Evolutionary conservation across 1,139 yeast genomes (phyloP), one percentile per base, ranked within the genome.

Genomic region (Yamadazyma triangularis): DNA sequence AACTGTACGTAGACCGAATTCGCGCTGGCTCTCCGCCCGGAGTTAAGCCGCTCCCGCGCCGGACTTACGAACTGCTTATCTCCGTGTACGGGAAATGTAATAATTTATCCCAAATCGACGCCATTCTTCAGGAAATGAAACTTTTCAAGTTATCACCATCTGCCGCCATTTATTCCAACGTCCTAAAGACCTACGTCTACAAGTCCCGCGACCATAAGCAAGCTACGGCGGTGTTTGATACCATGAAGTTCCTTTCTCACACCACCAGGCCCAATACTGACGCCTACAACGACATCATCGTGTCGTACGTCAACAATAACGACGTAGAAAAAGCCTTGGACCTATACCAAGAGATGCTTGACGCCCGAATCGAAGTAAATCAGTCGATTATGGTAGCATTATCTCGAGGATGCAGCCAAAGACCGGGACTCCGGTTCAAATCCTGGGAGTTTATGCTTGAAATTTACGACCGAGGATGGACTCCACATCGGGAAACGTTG

Each of bases 371-470:
- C 3, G 56, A 51, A 2, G 25, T 56, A 6, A 63, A 59, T 26
- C 73, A 69, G 13, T 68, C 61, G 20, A 77, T 86, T 1, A 64
- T 78, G 44, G 71, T 77, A 24, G 73, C 79, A 0, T 58, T 89
- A 30, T 91, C 95, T 0, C 70, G 73, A 40, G 89, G 93, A 0
- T 88, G 96, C 51, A 60, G 82, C 2, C 67, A 72, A 5, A 64
- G 79, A 26, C 58, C 57, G 10, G 59, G 60, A 20, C 65, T 76
- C 31, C 61, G 69, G 16, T 47, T 61, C 29, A 65, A 70, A 41
- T 88, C 95, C 0, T 91, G 97, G 96, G 75, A 76, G 32, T 81
- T 75, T 45, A 73, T 89, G 34, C 69, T 82, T 39, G 80, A 83
- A 41, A 77, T 86, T 36, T 70, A 79, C 44, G 70, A 73, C 13